A percentile compares a stretch with the other conserved stretches of the same genome.
phyloP scores from a whole-genome alignment of 2,329 filamentous ascomycete species.

The Aspergillus sp. region DNA sequence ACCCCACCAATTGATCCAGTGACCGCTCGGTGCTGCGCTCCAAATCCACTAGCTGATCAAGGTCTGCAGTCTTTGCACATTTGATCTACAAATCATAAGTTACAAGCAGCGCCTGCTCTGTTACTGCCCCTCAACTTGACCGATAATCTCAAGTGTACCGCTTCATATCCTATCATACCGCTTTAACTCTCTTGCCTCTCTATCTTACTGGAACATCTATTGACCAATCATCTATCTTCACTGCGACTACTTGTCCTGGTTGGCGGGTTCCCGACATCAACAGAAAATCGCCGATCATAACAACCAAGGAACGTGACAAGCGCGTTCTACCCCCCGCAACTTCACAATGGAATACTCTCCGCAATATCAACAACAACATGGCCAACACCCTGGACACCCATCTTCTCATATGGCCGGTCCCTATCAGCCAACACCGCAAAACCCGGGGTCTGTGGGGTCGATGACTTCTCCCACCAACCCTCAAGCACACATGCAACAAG shows the following conservation, averaged over 20 bases:
- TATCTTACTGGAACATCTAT: conserved; percentile 16
- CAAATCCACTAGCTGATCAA: conserved; percentile 42
- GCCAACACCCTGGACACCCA: conserved; percentile 60
- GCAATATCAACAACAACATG: conserved; percentile 65
- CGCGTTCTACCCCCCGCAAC: conserved; percentile 21
- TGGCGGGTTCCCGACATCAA: conserved; percentile 17
- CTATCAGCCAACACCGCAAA: conserved; percentile 62
- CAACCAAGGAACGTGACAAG: conserved; percentile 26
- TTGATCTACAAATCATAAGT: conserved; percentile 44
- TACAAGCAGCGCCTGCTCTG: conserved; percentile 24
- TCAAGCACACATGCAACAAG: conserved; percentile 63
- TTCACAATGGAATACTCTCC: conserved; percentile 73
- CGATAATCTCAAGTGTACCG: conserved; percentile 23
- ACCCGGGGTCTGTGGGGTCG: conserved; percentile 45
- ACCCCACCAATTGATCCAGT: conserved; percentile 39
- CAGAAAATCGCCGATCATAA: conserved; percentile 18
- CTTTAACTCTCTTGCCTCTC: conserved; percentile 15
- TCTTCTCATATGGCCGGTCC: conserved; percentile 58
- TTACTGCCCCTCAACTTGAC: conserved; percentile 27
- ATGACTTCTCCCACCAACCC: conserved; percentile 74
- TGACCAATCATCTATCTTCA: conserved; percentile 19
- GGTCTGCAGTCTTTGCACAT: conserved; percentile 39
- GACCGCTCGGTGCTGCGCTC: conserved; percentile 43
- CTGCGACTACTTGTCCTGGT: conserved; percentile 21
- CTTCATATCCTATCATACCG: conserved; percentile 21